Base-by-base conservation (phyloP, 371 early-diverging fungal genomes). In the Syncephalastrum monosporum region DNA sequence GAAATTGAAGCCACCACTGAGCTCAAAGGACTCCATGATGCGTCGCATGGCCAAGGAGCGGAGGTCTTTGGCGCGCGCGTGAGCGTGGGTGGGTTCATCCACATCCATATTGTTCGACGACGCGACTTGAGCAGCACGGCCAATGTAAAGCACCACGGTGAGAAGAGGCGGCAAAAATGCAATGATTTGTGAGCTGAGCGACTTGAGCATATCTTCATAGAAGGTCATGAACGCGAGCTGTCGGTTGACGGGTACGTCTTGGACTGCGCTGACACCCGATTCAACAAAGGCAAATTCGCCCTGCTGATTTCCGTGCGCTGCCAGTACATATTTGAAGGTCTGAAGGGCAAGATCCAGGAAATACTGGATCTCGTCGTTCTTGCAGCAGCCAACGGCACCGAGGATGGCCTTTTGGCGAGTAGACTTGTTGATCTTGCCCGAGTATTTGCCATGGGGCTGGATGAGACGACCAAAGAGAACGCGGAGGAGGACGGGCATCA, bases 401-500 rank as follows among this genome's bases (percentile, higher is more conserved):
- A 97, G 72, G 49, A 97, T 89, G 10, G 94, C 91, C 44, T 75
- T 77, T 48, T 95, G 82, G 8, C 95, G 85, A 19, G 47, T 61
- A 15, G 59, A 61, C 42, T 71, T 71, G 10, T 46, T 72, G 21
- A 29, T 62, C 63, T 89, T 82, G 38, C 83, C 87, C 13, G 85
- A 77, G 49, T 85, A 81, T 55, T 84, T 81, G 25, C 85, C 80
- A 14, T 78, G 79, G 42, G 89, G 78, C 44, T 83, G 84, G 47
- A 92, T 82, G 58, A 94, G 73, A 64, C 94, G 92, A 19, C 99
- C 99, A 65, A 90, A 95, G 8, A 98, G 79, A 24, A 98, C 66
- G 21, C 96, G 89, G 60, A 89, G 76, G 2, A 96, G 62, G 27
- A 93, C 75, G 14, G 86, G 86, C 81, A 92, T 82, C 21, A 92